Evolutionary conservation across 345 rosid genomes (phyloP).

Genomic region (Eucalyptus tenuipes): DNA sequence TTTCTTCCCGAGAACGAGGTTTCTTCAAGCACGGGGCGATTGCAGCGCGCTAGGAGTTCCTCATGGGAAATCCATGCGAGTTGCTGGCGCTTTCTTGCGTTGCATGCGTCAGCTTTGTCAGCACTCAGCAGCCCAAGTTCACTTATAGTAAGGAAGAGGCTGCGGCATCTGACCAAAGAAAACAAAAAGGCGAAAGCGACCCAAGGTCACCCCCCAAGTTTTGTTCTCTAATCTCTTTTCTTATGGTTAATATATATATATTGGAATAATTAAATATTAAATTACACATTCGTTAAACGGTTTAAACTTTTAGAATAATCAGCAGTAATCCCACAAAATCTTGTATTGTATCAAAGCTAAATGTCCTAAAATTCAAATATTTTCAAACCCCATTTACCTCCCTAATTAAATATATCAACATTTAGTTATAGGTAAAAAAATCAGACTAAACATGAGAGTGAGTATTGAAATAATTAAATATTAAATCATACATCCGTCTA

Average conservation of each 20-base stretch:
- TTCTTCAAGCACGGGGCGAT: background rate
- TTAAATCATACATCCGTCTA: rapidly evolving
- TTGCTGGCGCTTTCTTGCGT: too few species aligned
- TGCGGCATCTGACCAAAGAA: background rate
- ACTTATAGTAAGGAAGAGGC: background rate
- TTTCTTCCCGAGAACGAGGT: background rate
- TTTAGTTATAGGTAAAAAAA: too few species aligned
- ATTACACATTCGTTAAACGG: rapidly evolving
- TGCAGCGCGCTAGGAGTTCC: background rate
- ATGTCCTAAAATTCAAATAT: too few species aligned
- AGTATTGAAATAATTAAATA: too few species aligned
- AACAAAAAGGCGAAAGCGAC: background rate
- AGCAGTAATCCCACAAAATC: rapidly evolving
- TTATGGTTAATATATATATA: background rate
- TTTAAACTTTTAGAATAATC: rapidly evolving
- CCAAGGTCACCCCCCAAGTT: background rate
- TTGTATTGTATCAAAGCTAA: rapidly evolving
- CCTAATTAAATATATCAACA: too few species aligned
- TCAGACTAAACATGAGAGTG: rapidly evolving
- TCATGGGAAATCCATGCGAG: background rate
- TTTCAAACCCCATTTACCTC: rapidly evolving
- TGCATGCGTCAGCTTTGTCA: background rate
- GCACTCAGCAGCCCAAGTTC: background rate
- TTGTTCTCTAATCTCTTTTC: background rate
- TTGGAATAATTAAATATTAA: too few species aligned